A percentile compares a stretch with the other conserved stretches of the same genome.
Evolutionary conservation across 352 stramenopile species (phyloP).

Genomic region (Pythium diclinum): DNA sequence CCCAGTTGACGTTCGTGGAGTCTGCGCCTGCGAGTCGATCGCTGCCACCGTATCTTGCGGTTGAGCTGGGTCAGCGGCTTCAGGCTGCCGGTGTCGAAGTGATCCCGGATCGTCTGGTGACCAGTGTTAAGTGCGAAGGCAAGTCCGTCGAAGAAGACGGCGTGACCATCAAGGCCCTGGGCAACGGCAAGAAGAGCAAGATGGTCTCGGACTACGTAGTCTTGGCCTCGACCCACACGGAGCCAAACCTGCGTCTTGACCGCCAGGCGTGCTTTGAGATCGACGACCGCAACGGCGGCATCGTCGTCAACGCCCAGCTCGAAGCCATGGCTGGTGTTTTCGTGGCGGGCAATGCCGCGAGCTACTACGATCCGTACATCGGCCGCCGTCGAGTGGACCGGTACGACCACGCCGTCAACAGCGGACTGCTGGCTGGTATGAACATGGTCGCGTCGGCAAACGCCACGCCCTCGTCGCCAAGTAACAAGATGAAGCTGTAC

Average conservation of each 20-base stretch:
- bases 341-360: slow-evolving; percentile 86
- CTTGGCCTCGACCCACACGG: slow-evolving; percentile 90
- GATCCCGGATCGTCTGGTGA: slow-evolving; percentile 71
- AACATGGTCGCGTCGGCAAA: slow-evolving; percentile 70
- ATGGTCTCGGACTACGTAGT: slow-evolving; percentile 89
- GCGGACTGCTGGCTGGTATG: slow-evolving; percentile 77
- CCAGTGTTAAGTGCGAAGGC: slow-evolving; percentile 56
- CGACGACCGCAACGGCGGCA: slow-evolving; percentile 82
- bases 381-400: slow-evolving; percentile 84
- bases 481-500: slow-evolving; percentile 78
- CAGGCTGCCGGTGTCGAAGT: slow-evolving; percentile 59
- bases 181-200: slow-evolving; percentile 54
- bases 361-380: slow-evolving; percentile 88
- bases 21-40: slow-evolving; percentile 49
- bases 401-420: slow-evolving; percentile 93
- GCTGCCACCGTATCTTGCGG: slow-evolving; percentile 83
- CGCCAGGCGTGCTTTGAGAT: slow-evolving; percentile 74
- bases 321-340: slow-evolving; percentile 89
- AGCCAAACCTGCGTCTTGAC: slow-evolving; percentile 74
- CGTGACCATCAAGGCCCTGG: slow-evolving; percentile 58
- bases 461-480: slow-evolving; percentile 9
- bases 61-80: slow-evolving; percentile 62
- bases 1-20: slow-evolving; percentile 57
- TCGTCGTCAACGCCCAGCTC: slow-evolving; percentile 89
- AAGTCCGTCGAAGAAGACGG: slow-evolving; percentile 40